These are phyloP conservation scores for Trichoderma parareesei DNA, from an alignment of 495 filamentous ascomycete species.

Conservation along the genomic window DNA sequence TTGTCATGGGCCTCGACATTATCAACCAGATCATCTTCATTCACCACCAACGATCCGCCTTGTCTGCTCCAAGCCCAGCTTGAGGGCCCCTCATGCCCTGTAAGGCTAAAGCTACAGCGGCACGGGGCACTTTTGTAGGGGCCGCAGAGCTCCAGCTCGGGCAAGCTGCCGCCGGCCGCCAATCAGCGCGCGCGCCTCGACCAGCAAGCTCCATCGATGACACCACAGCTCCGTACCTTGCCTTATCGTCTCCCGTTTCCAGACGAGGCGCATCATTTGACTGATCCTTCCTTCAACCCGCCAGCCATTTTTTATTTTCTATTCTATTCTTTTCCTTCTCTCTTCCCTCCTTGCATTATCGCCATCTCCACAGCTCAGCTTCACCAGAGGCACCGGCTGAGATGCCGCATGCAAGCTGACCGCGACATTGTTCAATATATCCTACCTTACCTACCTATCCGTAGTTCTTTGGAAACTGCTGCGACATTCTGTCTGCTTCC, in stretches of 20 bases:
- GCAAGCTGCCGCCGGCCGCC: background rate
- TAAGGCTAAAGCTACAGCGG: background rate
- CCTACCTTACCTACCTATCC: too few relatives aligned
- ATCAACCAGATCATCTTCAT: too few relatives aligned
- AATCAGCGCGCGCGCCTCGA: too few relatives aligned
- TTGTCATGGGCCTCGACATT: too few relatives aligned
- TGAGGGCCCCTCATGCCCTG: too few relatives aligned
- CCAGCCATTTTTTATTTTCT: background rate
- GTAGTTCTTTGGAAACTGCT: too few relatives aligned
- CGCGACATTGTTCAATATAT: background rate
- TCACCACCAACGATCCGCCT: too few relatives aligned
- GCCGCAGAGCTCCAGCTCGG: background rate
- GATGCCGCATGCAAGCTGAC: background rate
- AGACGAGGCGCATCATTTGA: too few relatives aligned
- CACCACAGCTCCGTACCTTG: background rate
- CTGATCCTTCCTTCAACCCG: too few relatives aligned
- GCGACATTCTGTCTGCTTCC: background rate
- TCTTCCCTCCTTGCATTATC: background rate
- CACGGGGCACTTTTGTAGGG: background rate
- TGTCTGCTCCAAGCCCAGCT: too few relatives aligned
- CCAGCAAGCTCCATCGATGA: background rate
- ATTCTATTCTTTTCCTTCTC: background rate
- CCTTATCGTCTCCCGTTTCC: background rate
- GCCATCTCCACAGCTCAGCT: background rate
- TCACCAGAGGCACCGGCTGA: background rate